A percentile compares a stretch with the other conserved stretches of the same genome.
Conservation (phyloP, 306 rosid genomes). For the Sechiopsis laciniata region DNA sequence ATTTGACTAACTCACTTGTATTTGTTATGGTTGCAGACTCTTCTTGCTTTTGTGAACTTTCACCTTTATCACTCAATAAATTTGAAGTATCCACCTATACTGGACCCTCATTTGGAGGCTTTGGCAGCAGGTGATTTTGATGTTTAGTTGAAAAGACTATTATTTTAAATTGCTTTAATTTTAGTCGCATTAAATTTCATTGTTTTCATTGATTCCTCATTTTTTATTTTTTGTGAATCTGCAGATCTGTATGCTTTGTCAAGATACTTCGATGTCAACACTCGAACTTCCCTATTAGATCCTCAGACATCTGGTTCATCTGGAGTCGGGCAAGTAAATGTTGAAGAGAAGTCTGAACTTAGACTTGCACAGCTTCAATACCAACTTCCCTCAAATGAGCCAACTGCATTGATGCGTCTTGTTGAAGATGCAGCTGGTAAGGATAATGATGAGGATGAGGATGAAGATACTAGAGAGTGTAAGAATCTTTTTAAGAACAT, state of each 20-base stretch:
- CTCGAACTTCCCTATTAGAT: conserved; percentile 32
- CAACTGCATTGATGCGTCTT: conserved; percentile 79
- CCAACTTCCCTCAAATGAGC: conserved; percentile 81
- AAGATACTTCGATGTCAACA: conserved; percentile 49
- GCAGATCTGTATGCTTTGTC: conserved; percentile 77
- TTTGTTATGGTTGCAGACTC: conserved; percentile 46
- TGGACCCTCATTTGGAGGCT: conserved; percentile 72
- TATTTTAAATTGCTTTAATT: background rate
- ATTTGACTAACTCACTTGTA: background rate
- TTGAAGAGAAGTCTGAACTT: conserved; percentile 51
- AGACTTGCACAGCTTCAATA: conserved; percentile 94
- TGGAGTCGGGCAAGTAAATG: conserved; percentile 39
- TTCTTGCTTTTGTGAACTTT: conserved; percentile 61
- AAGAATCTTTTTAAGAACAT: conserved; percentile 63
- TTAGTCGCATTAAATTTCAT: background rate
- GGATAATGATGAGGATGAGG: conserved; percentile 71
- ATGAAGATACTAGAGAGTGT: conserved; percentile 64
- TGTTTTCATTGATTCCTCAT: background rate
- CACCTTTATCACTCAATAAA: conserved; percentile 72
- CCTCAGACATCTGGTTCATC: conserved; percentile 38
- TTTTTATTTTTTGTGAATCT: conserved; percentile 17
- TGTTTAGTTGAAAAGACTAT: conserved; percentile 4
- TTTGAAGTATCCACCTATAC: conserved; percentile 77
- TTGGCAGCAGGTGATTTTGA: conserved; percentile 57
- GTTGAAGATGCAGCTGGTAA: conserved; percentile 53